Base-by-base conservation (phyloP, 306 rosid genomes). In the Dalbergia cultrata region DNA sequence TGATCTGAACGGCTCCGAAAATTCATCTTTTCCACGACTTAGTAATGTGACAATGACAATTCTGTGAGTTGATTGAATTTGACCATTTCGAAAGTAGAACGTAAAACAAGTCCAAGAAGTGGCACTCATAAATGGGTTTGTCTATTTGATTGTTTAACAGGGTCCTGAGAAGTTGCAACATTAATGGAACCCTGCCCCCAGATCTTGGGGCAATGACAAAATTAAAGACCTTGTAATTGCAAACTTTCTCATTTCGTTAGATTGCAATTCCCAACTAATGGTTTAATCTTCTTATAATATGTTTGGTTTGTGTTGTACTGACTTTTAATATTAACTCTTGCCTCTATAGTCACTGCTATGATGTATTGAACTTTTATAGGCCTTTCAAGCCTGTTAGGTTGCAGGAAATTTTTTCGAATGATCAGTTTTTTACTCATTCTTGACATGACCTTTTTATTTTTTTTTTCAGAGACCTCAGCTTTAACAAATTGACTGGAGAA, bases 381-480 rank as follows among this genome's bases (percentile, higher is more conserved):
- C 49, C 8, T 7, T 7, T 6, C 9, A 43, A 6, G 9, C n/a
- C n/a, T n/a, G n/a, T n/a, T n/a, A 7, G 41, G 7, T 37, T 6
- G 31, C 31, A 26, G 5, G 41, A 7, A 43, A 43, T 7, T 8
- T 1, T 43, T 10, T 43, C 3, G 2, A 7, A 43, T 9, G 12
- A 6, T 49, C 31, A 3, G 6, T 5, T 54, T n/a, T 26, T 10
- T 44, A 1, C 5, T 37, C 4, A 0, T 44, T 68, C 7, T 16
- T 61, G 19, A 9, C 33, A 34, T 64, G 13, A 34, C 31, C 3
- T 26, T 26, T 26, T 0, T 37, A 37, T 37, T 67, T 66, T 75
- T 26, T 34, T 19, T 57, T 54, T n/a, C 90, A 90, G 92, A 77
- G 94, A 90, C 72, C 86, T 90, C 69, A 88, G 94, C 83, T 90